Conservation (phyloP, 2,329 filamentous ascomycete species). For the Fusarium nelsonii region DNA sequence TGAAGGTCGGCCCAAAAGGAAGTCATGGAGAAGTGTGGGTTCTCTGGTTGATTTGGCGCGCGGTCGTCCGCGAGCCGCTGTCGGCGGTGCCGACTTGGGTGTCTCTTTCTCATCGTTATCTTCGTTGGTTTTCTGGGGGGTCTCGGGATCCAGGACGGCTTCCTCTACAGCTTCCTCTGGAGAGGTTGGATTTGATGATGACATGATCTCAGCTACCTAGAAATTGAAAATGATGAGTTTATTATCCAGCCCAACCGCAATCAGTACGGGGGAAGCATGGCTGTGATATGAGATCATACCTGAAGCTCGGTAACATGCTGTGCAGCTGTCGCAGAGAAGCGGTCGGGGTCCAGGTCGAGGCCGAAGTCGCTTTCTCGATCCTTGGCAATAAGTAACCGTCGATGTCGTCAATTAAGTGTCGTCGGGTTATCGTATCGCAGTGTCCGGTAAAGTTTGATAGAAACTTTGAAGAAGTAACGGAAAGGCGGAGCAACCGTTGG, state of each 20-base stretch:
- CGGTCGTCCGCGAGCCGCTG: conserved; percentile 49
- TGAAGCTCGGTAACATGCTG: conserved; percentile 48
- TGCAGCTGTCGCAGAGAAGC: conserved; percentile 34
- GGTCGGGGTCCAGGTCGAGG: conserved; percentile 12
- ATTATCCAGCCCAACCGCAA: conserved; percentile 2
- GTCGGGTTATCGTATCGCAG: conserved; percentile 18
- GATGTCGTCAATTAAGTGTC: not conserved
- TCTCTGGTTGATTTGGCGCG: conserved; percentile 57
- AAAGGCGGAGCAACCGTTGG: conserved; percentile 37
- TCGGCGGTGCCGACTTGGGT: conserved; percentile 61
- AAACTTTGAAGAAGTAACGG: conserved; percentile 26
- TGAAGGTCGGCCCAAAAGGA: conserved; percentile 68
- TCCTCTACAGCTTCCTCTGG: conserved; percentile 47
- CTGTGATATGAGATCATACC: conserved; percentile 31
- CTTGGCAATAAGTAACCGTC: conserved; percentile 4
- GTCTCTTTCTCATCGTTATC: conserved; percentile 45
- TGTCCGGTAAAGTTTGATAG: conserved; percentile 20
- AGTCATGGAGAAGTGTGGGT: conserved; percentile 66
- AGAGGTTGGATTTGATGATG: conserved; percentile 45
- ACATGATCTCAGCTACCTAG: conserved; percentile 47
- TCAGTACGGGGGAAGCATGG: not conserved
- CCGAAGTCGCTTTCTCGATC: conserved; percentile 11
- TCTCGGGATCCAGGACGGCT: conserved; percentile 40
- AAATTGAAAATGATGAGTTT: conserved; percentile 33
- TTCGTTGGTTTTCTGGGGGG: conserved; percentile 39